Conservation (phyloP, 495 filamentous ascomycete species). For the Aspergillus coremiiformis region DNA sequence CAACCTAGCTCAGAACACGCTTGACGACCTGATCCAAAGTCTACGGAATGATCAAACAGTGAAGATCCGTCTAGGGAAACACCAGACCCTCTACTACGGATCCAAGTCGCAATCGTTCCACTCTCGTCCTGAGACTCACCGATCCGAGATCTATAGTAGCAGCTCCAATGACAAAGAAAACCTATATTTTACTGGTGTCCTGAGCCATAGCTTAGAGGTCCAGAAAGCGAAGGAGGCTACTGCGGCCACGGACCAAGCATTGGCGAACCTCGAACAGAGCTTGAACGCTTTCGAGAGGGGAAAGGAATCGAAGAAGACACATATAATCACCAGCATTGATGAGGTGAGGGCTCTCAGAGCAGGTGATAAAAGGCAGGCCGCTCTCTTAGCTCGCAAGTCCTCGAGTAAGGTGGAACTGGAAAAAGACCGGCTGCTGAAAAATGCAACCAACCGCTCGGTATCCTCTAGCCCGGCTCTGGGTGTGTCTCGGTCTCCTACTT, state of each 20-base stretch:
- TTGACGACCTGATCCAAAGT: slow-evolving; percentile 64
- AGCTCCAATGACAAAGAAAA: slow-evolving; percentile 33
- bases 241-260: slow-evolving; percentile 43
- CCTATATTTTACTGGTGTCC: slow-evolving; percentile 45
- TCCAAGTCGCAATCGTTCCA: slow-evolving; percentile 46
- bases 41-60: slow-evolving; percentile 56
- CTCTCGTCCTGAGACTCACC: slow-evolving; percentile 39
- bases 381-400: slow-evolving; percentile 21
- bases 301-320: slow-evolving; percentile 48
- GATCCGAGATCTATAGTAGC: slow-evolving; percentile 45
- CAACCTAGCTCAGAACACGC: slow-evolving; percentile 53
- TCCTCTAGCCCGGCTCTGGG: slow-evolving; percentile 58
- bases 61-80: slow-evolving; percentile 39
- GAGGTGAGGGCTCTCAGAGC: slow-evolving; percentile 32
- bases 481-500: slow-evolving; percentile 37
- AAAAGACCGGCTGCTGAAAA: slow-evolving; percentile 40
- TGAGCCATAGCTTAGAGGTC: slow-evolving; percentile 51
- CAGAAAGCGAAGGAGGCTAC: slow-evolving; percentile 48
- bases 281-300: slow-evolving; percentile 41
- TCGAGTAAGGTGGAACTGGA: slow-evolving; percentile 35
- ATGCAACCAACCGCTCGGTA: slow-evolving; percentile 48
- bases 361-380: slow-evolving; percentile 18
- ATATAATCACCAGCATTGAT: slow-evolving; percentile 33
- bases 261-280: slow-evolving; percentile 51
- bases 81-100: slow-evolving; percentile 45